These are phyloP conservation scores for Mediolabrus comicus DNA, from an alignment of 108 stramenopile species.

Conservation along the genomic window DNA sequence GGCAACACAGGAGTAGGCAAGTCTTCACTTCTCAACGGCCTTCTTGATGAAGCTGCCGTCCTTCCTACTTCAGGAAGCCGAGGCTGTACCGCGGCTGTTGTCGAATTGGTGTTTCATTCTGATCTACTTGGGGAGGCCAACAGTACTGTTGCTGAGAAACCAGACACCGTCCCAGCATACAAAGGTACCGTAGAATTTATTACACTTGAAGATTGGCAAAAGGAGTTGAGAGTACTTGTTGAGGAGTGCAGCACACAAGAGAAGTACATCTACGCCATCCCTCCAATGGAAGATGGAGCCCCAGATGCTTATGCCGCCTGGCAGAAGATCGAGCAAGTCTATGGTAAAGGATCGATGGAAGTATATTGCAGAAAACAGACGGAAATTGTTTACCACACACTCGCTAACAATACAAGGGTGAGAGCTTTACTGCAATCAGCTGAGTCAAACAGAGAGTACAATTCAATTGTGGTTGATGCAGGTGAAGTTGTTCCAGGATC, in stretches of 20 bases:
- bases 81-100: slow-evolving; percentile 54
- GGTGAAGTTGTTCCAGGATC: slow-evolving; percentile 26
- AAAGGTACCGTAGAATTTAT: slow-evolving; percentile 49
- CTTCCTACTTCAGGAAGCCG: slow-evolving; percentile 50
- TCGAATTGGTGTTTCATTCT: slow-evolving; percentile 39
- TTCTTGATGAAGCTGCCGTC: slow-evolving; percentile 55
- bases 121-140: slow-evolving; percentile 13
- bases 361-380: slow-evolving; percentile 1
- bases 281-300: slow-evolving; percentile 15
- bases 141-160: not conserved
- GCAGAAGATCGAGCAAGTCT: slow-evolving; percentile 58
- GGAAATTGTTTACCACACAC: slow-evolving; percentile 6
- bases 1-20: slow-evolving; percentile 42
- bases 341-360: slow-evolving; percentile 40
- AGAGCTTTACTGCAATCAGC: slow-evolving; percentile 23
- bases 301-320: slow-evolving; percentile 51
- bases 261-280: slow-evolving; percentile 29
- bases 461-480: slow-evolving; percentile 29
- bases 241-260: slow-evolving; percentile 48
- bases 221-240: slow-evolving; percentile 38
- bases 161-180: slow-evolving; percentile 29
- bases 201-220: slow-evolving; percentile 43
- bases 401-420: slow-evolving; percentile 30
- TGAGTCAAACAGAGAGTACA: slow-evolving; percentile 24
- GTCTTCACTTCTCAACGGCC: slow-evolving; percentile 37